Evolutionary conservation across 192 early-diverging fungal species (phyloP), one percentile per base, ranked within the genome.

Genomic region (Dissophora globulifera): DNA sequence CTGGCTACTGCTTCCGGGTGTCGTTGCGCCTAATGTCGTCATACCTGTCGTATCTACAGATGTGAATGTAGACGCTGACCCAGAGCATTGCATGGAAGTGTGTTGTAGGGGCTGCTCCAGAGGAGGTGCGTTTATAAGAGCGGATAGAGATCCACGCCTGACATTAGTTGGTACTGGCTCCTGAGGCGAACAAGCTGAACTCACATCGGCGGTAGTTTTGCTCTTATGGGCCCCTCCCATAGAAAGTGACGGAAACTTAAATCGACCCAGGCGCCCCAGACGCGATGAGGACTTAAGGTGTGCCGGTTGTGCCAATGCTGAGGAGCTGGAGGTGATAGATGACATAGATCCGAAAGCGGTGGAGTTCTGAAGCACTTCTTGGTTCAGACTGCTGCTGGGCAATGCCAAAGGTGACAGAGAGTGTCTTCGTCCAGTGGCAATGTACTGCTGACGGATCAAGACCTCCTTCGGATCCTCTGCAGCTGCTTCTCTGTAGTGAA

Each of bases 221-320:
- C 49, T 69, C 25, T 42, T 60, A 27, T 76, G 63, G 29, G 67
- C 55, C 13, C 40, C 57, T n/a, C 51, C 38, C 23, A 76, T 61
- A 8, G 57, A 62, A 16, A 76, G 12, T 20, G 72, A 67, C 1
- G 72, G 72, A 17, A 76, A 67, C 19, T 67, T 66, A 52, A 76
- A 67, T n/a, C 63, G 63, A 0, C 58, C 51, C 35, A 76, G 27
- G 2, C 45, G 50, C 3, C 58, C 58, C 1, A 76, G 19, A 1
- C 69, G 63, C 15, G 54, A 55, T 20, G 57, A 22, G 26, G 66
- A 22, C 22, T 49, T 66, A 25, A 41, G 0, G 29, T 54, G 41
- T 3, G 43, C 15, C 4, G 30, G 19, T n/a, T 35, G 30, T 29
- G 50, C 20, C 0, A 31, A 12, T 4, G 17, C 17, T 19, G 64